Evolutionary conservation across 345 rosid genomes (phyloP), one percentile per base, ranked within the genome.

Genomic region (Combretum micranthum): DNA sequence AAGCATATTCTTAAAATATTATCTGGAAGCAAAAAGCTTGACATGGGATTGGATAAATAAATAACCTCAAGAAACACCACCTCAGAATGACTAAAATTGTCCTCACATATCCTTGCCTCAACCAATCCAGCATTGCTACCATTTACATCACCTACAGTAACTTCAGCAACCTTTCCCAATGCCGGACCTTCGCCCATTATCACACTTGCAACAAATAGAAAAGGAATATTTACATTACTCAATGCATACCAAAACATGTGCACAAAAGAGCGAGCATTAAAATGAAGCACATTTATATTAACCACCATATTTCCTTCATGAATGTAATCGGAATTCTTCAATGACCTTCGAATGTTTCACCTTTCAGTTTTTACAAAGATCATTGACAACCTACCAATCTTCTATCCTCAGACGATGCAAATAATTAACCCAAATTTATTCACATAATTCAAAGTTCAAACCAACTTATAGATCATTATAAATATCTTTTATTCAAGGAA

Each of bases 401-500:
- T 90, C 90, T 93, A 85, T 21, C 84, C 90, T 68, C 87, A 75
- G 73, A 90, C 87, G 77, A 65, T 75, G 46, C 89, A 90, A 37
- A 87, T 62, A 59, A 83, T 88, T 48, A 66, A 78, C 3, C 77
- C 93, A 44, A 81, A 67, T 61, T 79, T 61, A 77, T 90, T n/a
- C 64, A 54, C 39, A 78, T 70, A 7, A 7, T 25, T 32, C 39
- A 32, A 32, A 4, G 39, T 32, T 32, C 39, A 32, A 32, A 32
- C 39, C 39, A 32, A 32, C 10, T 32, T 32, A 32, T 3, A 7
- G 10, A 32, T 7, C 3, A 32, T 32, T 7, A n/a, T n/a, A n/a
- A 1, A 32, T 32, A 32, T 9, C 39, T 32, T 32, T 32, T 32
- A 32, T 32, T 4, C 9, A 32, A 7, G 39, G 39, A 32, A 4